Percentiles rank a stretch among this genome's conserved stretches.
These are phyloP conservation scores for Begonia loranthoides DNA, from an alignment of 306 rosid genomes.

Conservation along the genomic window DNA sequence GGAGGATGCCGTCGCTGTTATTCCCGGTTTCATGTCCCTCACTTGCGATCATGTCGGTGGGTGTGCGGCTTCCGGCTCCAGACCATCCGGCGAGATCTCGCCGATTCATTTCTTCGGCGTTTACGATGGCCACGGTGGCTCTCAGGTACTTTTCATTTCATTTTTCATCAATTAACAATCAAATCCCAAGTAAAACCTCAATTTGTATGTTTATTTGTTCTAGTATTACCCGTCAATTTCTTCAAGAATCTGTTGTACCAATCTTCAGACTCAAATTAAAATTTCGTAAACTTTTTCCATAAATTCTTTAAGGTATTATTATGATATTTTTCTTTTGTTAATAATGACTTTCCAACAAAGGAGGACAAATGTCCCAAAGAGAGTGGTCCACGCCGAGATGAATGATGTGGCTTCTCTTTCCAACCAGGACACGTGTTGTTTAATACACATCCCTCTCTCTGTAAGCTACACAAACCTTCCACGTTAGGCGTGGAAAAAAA, in stretches of 20 bases:
- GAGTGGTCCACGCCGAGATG: neutral
- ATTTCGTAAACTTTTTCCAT: neutral
- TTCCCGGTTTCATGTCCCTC: constrained; percentile 48
- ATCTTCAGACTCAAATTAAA: neutral
- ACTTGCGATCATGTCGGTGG: constrained; percentile 64
- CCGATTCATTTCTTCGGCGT: constrained; percentile 75
- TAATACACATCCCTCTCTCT: no score
- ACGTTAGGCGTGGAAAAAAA: no score
- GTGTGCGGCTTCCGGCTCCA: constrained; percentile 51
- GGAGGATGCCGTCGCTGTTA: constrained; percentile 62
- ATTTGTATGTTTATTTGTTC: neutral
- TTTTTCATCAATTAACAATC: neutral
- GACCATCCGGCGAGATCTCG: constrained; percentile 44
- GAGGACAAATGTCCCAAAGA: neutral
- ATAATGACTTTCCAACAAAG: neutral
- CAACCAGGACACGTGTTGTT: no score
- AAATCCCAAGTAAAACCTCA: neutral
- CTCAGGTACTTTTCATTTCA: constrained; percentile 33
- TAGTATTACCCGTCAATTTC: no score
- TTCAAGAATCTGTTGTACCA: neutral
- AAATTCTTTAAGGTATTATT: neutral
- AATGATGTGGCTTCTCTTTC: no score
- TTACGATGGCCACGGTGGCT: constrained; percentile 84
- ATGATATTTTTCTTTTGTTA: neutral
- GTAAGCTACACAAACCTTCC: no score